Evolutionary conservation across 1,139 yeast species (phyloP).

Genomic region (Petasospora rhodanensis): DNA sequence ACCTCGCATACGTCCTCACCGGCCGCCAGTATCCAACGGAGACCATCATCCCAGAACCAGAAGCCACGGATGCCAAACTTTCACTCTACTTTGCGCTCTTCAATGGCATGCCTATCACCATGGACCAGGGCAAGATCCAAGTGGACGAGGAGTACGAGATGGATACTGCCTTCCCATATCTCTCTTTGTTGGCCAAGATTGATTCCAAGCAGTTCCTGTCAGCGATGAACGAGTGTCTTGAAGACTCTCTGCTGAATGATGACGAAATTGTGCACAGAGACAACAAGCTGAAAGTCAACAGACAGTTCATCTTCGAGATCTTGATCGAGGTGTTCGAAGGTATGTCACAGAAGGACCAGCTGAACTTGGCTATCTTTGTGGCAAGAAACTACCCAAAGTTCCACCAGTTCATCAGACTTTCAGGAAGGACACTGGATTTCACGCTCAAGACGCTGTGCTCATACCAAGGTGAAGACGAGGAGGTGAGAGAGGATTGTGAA

Average conservation of each 20-base stretch:
- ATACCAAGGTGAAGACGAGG: slow-evolving; percentile 32
- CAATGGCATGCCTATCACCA: slow-evolving; percentile 38
- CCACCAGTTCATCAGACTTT: slow-evolving; percentile 65
- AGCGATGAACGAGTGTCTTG: slow-evolving; percentile 73
- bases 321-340: slow-evolving; percentile 22
- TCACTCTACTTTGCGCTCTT: slow-evolving; percentile 53
- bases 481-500: slow-evolving; percentile 55
- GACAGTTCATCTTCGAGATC: slow-evolving; percentile 27
- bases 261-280: slow-evolving; percentile 30
- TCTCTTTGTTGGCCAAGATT: slow-evolving; percentile 43
- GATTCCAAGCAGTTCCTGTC: slow-evolving; percentile 58
- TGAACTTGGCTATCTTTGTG: slow-evolving; percentile 58
- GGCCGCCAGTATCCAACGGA: slow-evolving; percentile 83
- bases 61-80: slow-evolving; percentile 39
- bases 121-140: slow-evolving; percentile 26
- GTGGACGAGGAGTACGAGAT: slow-evolving; percentile 27
- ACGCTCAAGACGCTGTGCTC: slow-evolving; percentile 50
- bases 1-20: slow-evolving; percentile 64
- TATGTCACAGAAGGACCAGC: slow-evolving; percentile 24
- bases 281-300: slow-evolving; percentile 22
- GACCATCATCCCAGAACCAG: slow-evolving; percentile 34
- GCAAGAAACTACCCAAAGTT: slow-evolving; percentile 80
- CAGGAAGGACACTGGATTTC: slow-evolving; percentile 49
- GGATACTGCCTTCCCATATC: slow-evolving; percentile 55
- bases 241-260: slow-evolving; percentile 62